Base-by-base conservation (phyloP, 495 filamentous ascomycete genomes). In the Aspergillus ostianus region DNA sequence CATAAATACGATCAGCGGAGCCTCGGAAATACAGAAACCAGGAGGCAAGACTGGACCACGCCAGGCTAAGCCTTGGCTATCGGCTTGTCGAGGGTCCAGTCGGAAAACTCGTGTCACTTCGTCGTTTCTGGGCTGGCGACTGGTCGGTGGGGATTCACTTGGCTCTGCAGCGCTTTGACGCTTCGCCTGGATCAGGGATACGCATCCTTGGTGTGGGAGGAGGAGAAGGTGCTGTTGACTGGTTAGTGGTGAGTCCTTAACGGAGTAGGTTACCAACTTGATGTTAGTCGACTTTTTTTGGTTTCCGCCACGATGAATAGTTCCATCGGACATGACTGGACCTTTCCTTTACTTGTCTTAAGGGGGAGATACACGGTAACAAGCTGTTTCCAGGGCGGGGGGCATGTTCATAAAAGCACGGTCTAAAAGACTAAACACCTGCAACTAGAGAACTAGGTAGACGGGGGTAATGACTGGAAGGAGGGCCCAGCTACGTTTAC, bases 161-260 rank as follows among this genome's bases (percentile, higher is more conserved):
- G 62, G 62, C 62, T 64, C 58, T 61, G 62, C 62, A 64, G 58
- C 62, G 62, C 62, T 61, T 64, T 58, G 62, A 64, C 58, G 32
- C 47, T 56, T 57, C 55, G 55, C 45, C 45, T 23, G n/a, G 61
- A 23, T 52, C 53, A 57, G 54, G 61, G 57, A 54, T 64, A 59
- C 47, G 53, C 46, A 59, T 64, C 53, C 56, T 56, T 41, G 47
- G 50, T 18, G 46, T 10, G n/a, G n/a, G 4, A 12, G 4, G 4
- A 12, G 4, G 30, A 32, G 30, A 12, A 12, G 30, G 6, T 32
- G 46, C 30, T 36, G 9, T n/a, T 10, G 44, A 17, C 49, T 49
- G 13, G 26, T 19, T 26, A 56, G 29, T 44, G 30, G 26, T 20
- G 53, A 17, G n/a, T 13, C 2, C 13, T 26, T 26, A 26, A 26